Percentiles rank a stretch among this genome's conserved stretches.
Conservation (phyloP, 1,284 basidiomycete genomes). For the Microbotryomycetes sp. region DNA sequence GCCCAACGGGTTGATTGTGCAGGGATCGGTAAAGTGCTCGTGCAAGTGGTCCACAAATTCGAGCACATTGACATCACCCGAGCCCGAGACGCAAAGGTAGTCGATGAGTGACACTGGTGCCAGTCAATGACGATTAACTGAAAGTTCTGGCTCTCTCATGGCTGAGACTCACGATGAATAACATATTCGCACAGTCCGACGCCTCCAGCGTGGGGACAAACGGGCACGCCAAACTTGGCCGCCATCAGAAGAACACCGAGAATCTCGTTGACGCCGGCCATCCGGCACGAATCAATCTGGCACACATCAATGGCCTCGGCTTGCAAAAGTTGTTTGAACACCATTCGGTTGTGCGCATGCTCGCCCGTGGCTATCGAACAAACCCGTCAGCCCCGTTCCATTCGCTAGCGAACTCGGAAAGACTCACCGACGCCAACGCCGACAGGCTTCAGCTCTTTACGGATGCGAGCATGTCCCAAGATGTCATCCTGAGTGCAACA, state of each 20-base stretch:
- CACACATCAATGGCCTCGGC: conserved; percentile 91
- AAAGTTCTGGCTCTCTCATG: neutral
- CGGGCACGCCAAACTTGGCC: conserved; percentile 79
- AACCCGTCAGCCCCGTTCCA: neutral
- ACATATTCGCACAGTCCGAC: conserved; percentile 93
- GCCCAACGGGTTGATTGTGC: conserved; percentile 76
- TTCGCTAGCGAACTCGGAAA: neutral
- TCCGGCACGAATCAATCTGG: conserved; percentile 89
- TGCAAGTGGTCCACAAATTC: conserved; percentile 79
- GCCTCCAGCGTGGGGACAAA: conserved; percentile 91
- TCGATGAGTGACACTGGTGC: conserved; percentile 59
- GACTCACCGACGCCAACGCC: conserved; percentile 64
- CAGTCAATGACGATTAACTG: neutral
- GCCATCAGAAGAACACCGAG: conserved; percentile 88
- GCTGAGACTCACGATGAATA: conserved; percentile 50
- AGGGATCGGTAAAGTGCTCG: conserved; percentile 83
- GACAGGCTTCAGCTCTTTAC: conserved; percentile 67
- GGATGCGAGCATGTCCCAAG: conserved; percentile 69
- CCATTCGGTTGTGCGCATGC: conserved; percentile 85
- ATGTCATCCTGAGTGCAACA: conserved; percentile 57
- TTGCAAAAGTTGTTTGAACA: conserved; percentile 94
- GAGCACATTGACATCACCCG: conserved; percentile 87
- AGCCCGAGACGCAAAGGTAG: conserved; percentile 82
- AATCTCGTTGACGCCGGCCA: conserved; percentile 89
- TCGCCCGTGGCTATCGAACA: conserved; percentile 67